phyloP scores from a whole-genome alignment of 1,139 yeast species.

The Yamadazyma atmosphaerica region DNA sequence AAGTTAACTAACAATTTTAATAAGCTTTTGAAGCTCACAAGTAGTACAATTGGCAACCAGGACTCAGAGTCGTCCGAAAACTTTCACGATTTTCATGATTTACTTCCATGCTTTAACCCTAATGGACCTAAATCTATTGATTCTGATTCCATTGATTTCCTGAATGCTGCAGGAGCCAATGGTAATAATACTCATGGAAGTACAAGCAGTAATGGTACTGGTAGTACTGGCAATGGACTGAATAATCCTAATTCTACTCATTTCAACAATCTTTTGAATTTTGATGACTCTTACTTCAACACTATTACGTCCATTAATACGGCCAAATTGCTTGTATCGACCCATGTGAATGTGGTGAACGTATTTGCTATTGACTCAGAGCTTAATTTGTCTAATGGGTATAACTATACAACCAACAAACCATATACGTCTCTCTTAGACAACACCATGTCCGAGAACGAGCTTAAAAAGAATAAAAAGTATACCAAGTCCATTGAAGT shows the following conservation, averaged over 20 bases:
- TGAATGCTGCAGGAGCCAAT: background rate
- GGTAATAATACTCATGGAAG: background rate
- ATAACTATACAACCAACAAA: conserved; percentile 20
- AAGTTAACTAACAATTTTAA: conserved; percentile 36
- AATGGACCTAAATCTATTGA: background rate
- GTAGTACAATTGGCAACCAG: background rate
- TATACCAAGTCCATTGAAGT: conserved; percentile 28
- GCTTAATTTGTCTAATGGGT: conserved; percentile 23
- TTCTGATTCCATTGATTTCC: conserved; percentile 1
- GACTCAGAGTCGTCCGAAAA: background rate
- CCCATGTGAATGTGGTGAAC: conserved; percentile 40
- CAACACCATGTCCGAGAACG: conserved; percentile 6
- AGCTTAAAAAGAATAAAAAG: conserved; percentile 8
- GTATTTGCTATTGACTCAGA: conserved; percentile 31
- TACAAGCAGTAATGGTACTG: conserved; percentile 1
- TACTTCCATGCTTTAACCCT: conserved; percentile 6
- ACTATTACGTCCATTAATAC: conserved; percentile 18
- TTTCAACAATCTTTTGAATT: conserved; percentile 25
- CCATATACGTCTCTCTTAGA: conserved; percentile 24
- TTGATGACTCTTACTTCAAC: conserved; percentile 23
- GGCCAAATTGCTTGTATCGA: conserved; percentile 27
- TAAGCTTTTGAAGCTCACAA: conserved; percentile 23
- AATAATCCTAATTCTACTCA: conserved; percentile 3
- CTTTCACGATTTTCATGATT: conserved; percentile 6
- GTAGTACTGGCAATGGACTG: background rate